Evolutionary conservation across 176 grass and related monocot genomes (phyloP).

Genomic region (Echinochloa phyllopogon): DNA sequence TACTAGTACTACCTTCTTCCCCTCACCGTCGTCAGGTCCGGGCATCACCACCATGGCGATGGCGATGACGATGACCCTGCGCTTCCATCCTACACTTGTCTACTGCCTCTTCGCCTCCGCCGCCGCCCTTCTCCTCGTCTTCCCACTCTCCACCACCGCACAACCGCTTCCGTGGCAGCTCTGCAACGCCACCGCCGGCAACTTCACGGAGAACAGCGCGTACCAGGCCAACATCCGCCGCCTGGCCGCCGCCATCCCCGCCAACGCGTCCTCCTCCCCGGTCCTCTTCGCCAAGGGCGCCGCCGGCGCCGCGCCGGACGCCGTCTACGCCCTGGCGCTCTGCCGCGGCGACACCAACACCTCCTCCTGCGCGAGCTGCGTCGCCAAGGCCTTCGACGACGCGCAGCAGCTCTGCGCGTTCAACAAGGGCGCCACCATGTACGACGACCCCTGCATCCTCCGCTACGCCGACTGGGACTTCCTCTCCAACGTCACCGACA

Average conservation of each 20-base stretch:
- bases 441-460: constrained; percentile 60
- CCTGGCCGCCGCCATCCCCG: constrained; percentile 22
- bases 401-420: constrained; percentile 45
- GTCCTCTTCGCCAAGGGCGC: constrained; percentile 27
- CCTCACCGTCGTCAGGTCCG: neutral
- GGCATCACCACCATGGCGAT: neutral
- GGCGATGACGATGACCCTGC: neutral
- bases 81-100: neutral
- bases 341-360: constrained; percentile 51
- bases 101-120: neutral
- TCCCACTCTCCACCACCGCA: neutral
- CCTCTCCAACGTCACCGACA: constrained; percentile 29
- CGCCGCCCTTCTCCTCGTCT: neutral
- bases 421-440: constrained; percentile 34
- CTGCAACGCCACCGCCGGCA: neutral
- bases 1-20: neutral
- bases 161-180: constrained; percentile 41
- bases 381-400: constrained; percentile 12
- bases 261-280: constrained; percentile 4
- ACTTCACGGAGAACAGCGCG: constrained; percentile 40
- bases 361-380: constrained; percentile 19
- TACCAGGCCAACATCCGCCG: constrained; percentile 47
- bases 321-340: constrained; percentile 31
- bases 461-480: constrained; percentile 58
- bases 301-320: constrained; percentile 36